Base-by-base conservation (phyloP, 306 rosid species). In the Castanea crenata region DNA sequence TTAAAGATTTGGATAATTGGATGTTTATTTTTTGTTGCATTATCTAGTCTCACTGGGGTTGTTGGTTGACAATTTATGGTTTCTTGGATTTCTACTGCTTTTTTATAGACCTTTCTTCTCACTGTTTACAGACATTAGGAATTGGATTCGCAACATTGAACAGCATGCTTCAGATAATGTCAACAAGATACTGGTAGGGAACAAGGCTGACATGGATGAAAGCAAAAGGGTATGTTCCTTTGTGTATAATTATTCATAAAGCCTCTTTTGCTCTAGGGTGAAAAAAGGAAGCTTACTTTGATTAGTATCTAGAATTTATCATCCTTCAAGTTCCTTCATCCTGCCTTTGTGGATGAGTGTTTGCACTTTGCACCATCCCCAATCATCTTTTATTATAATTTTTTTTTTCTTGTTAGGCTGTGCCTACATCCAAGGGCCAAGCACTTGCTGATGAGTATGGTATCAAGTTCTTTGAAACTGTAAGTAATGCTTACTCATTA, bases 181-280 rank as follows among this genome's bases (percentile, higher is more conserved):
- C 27, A 95, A 91, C 91, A 95, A 91, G 86, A 88, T 95, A 80
- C 85, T 95, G 76, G 99, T 95, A 59, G 99, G 99, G 55, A 95
- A 95, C 92, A 95, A 95, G 88, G 98, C 98, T 15, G 99, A 95
- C 86, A 91, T 93, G 99, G 96, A 90, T 57, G 97, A 92, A 82
- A 91, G 96, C 84, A 93, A 88, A 90, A 89, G 98, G 96, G 99
- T 93, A 86, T 51, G 96, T 55, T 32, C 76, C 11, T 83, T 83
- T 65, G 35, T 59, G 73, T 57, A 15, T 67, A 32, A 73, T 78
- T 74, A 72, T 62, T 58, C 18, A 41, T 78, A 41, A 15, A 64
- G 16, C 41, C 70, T 64, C 16, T 27, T 64, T 29, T 18, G 72
- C 72, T 67, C 4, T 35, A 18, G 72, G 72, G 14, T 10, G 35